These are phyloP conservation scores for Artomyces pyxidatus DNA, from an alignment of 768 basidiomycete species.

Conservation along the genomic window DNA sequence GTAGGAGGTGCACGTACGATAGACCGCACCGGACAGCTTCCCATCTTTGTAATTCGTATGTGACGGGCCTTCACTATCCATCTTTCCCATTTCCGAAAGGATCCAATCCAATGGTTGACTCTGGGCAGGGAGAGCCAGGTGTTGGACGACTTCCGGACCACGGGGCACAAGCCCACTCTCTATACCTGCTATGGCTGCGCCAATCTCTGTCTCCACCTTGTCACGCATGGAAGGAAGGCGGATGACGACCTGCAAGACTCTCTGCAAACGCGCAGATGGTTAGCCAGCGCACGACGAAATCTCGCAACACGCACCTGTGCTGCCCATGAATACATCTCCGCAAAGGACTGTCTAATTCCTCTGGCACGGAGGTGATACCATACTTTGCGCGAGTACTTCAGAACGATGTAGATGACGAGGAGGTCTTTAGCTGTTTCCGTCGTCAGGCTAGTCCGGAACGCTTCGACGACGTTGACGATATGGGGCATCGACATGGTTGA, in stretches of 20 bases:
- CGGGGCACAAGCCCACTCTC: slow-evolving; percentile 61
- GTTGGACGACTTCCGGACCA: slow-evolving; percentile 51
- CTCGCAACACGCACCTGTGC: slow-evolving; percentile 35
- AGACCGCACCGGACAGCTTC: slow-evolving; percentile 79
- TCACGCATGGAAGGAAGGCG: slow-evolving; percentile 51
- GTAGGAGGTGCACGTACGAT: too few species aligned
- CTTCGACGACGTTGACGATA: slow-evolving; percentile 3
- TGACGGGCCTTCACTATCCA: slow-evolving; percentile 52
- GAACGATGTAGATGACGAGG: slow-evolving; percentile 51
- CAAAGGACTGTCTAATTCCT: slow-evolving; percentile 39
- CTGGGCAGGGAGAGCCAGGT: slow-evolving; percentile 55
- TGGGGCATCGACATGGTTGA: slow-evolving; percentile 9
- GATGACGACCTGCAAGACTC: slow-evolving; percentile 46
- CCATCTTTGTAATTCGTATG: slow-evolving; percentile 56
- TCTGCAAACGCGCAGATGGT: slow-evolving; percentile 27
- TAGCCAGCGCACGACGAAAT: not conserved
- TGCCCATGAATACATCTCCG: slow-evolving; percentile 47
- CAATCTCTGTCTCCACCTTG: slow-evolving; percentile 59
- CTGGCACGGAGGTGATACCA: slow-evolving; percentile 59
- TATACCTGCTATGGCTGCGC: slow-evolving; percentile 54
- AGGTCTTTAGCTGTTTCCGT: slow-evolving; percentile 45
- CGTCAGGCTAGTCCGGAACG: slow-evolving; percentile 1
- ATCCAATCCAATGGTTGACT: slow-evolving; percentile 71
- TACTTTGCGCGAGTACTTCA: slow-evolving; percentile 41
- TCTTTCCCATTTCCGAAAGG: slow-evolving; percentile 65